These are phyloP conservation scores for Diddensiella caesifluorescens DNA, from an alignment of 805 yeast genomes.

Conservation along the genomic window DNA sequence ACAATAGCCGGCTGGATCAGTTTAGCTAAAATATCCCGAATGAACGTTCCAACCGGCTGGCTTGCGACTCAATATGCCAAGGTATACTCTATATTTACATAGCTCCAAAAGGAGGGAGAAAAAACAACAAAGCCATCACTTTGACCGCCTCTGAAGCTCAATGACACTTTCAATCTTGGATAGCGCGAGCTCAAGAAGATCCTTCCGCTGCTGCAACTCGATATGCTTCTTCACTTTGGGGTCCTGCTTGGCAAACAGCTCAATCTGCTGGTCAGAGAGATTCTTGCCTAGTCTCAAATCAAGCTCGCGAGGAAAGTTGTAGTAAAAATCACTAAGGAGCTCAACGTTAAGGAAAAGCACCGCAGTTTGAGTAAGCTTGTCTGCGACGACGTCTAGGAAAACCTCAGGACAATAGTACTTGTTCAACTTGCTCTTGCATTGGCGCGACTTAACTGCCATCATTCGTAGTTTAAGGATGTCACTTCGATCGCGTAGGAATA, in stretches of 20 bases:
- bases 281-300: constrained; percentile 65
- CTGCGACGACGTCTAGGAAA: constrained; percentile 85
- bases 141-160: constrained; percentile 46
- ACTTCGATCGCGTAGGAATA: constrained; percentile 70
- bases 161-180: constrained; percentile 79
- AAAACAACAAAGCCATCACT: background rate
- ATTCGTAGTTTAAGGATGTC: constrained; percentile 68
- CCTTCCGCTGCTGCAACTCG: constrained; percentile 90
- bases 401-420: constrained; percentile 93
- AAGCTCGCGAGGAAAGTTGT: constrained; percentile 90
- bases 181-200: constrained; percentile 75
- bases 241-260: constrained; percentile 88
- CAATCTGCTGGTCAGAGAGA: constrained; percentile 71
- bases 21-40: constrained; percentile 9
- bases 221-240: constrained; percentile 86
- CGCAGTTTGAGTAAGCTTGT: constrained; percentile 88
- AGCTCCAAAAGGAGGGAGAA: too few species aligned
- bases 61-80: constrained; percentile 16
- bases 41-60: constrained; percentile 19
- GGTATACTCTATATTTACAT: constrained; percentile 8
- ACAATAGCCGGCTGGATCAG: constrained; percentile 9
- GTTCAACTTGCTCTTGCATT: constrained; percentile 72
- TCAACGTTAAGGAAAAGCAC: constrained; percentile 91
- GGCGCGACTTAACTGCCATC: constrained; percentile 65
- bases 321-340: constrained; percentile 87